Base-by-base conservation (phyloP, 2,329 filamentous ascomycete species). In the Sclerotinia minor region DNA sequence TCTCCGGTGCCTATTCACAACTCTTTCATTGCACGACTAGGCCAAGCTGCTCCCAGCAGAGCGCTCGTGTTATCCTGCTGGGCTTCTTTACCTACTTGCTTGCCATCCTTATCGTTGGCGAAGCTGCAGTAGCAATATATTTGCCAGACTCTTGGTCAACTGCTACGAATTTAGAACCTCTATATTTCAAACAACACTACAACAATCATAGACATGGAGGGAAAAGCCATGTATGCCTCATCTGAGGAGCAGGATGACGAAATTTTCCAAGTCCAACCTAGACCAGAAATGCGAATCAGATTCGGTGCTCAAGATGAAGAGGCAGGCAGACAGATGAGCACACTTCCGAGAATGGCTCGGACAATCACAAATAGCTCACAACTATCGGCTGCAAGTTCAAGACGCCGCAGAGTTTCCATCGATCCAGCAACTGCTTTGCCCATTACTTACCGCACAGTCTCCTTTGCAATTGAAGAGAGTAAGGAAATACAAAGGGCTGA, bases 401-500 rank as follows among this genome's bases (percentile, higher is more conserved):
- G 67, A 55, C 63, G 71, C 26, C 59, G 70, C n/a, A 69, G 72
- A 58, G 45, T 61, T 4, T 71, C 69, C 4, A 77, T 82, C 47
- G 79, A 82, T 67, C 79, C 79, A 4, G 72, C 77, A 0, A 75
- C 79, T 29, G 78, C 77, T 4, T 75, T 85, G 49, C 83, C 83
- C 29, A 83, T 84, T 59, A 81, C 84, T 70, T 85, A 85, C 72
- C 81, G 83, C 49, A 84, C 83, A 5, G 76, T 84, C 79, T 84
- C 80, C 80, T 85, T 83, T 71, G 81, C 85, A 52, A 85, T 87
- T 73, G 82, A 84, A 26, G 83, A 87, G 69, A 81, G 81, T 58
- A 83, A 83, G 70, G 80, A 80, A 64, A 80, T 80, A 45, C 78
- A 81, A 63, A 74, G 76, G 3, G 79, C 79, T 41, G 78, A 82